Percentiles rank a stretch among this genome's conserved stretches.
These are phyloP conservation scores for Mucor velutinosus DNA, from an alignment of 371 early-diverging fungal genomes.

Conservation along the genomic window DNA sequence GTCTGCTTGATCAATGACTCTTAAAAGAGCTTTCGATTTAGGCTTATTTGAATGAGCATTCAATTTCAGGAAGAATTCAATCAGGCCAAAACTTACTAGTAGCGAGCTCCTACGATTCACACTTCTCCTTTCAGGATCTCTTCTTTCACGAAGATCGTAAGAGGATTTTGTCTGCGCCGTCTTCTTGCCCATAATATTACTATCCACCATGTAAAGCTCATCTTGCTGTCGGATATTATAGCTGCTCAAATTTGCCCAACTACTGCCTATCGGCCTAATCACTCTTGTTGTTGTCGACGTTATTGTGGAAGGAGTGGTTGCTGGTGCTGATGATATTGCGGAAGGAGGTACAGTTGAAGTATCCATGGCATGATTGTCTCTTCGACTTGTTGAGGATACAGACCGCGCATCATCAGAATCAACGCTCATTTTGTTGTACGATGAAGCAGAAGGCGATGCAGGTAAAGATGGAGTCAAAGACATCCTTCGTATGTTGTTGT, in stretches of 20 bases:
- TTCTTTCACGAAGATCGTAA: constrained; percentile 14
- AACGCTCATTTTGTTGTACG: constrained; percentile 40
- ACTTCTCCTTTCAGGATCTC: constrained; percentile 44
- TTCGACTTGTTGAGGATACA: constrained; percentile 17
- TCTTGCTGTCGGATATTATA: constrained; percentile 10
- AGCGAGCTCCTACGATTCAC: constrained; percentile 44
- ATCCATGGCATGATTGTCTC: not conserved
- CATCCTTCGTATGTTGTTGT: constrained; percentile 11
- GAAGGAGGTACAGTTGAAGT: not conserved
- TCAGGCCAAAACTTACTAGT: constrained; percentile 25
- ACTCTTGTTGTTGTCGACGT: not conserved
- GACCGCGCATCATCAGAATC: constrained; percentile 47
- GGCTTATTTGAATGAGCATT: constrained; percentile 23
- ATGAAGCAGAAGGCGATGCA: constrained; percentile 35
- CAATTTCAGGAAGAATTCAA: not conserved
- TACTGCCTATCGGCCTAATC: constrained; percentile 1
- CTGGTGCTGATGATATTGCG: not conserved
- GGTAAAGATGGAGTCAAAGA: constrained; percentile 26
- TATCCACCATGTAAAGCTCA: constrained; percentile 2
- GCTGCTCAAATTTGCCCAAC: constrained; percentile 4
- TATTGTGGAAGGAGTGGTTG: not conserved
- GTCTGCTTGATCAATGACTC: constrained; percentile 46
- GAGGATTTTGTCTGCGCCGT: not conserved
- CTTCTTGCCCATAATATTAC: not conserved
- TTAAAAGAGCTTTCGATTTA: constrained; percentile 43